Evolutionary conservation across 805 yeast genomes (phyloP).

Genomic region (Saturnispora quitensis): DNA sequence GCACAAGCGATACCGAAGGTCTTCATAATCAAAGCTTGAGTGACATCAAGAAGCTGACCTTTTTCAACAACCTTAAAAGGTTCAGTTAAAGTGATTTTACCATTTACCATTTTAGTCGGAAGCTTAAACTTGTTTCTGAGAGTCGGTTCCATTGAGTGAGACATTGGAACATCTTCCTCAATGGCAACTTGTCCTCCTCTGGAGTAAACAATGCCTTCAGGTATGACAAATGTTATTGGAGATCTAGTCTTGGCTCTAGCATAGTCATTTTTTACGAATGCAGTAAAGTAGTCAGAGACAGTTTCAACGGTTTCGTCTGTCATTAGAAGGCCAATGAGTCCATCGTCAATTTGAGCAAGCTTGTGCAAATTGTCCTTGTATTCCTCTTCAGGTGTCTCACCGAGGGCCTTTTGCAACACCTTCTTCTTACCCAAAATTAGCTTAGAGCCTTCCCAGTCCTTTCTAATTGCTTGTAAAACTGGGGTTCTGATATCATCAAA

Average conservation of each 20-base stretch:
- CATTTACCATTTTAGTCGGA: conserved; percentile 84
- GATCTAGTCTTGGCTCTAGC: conserved; percentile 83
- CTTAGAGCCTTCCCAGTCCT: conserved; percentile 88
- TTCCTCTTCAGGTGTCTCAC: conserved; percentile 81
- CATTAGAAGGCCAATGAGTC: conserved; percentile 81
- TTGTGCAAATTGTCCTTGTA: conserved; percentile 75
- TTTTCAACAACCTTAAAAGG: conserved; percentile 73
- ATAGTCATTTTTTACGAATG: conserved; percentile 72
- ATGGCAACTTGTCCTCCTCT: conserved; percentile 87
- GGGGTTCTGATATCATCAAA: conserved; percentile 94
- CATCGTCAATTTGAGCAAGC: conserved; percentile 53
- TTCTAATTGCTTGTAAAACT: conserved; percentile 85
- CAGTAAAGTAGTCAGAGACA: conserved; percentile 79
- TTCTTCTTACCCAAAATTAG: conserved; percentile 86
- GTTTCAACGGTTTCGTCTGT: conserved; percentile 83
- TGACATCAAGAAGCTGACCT: conserved; percentile 78
- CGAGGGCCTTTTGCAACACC: conserved; percentile 88
- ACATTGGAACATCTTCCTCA: conserved; percentile 95
- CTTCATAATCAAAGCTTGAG: conserved; percentile 84
- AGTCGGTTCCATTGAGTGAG: conserved; percentile 91
- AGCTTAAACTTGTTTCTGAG: conserved; percentile 81
- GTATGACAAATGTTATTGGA: conserved; percentile 76
- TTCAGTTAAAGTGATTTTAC: conserved; percentile 70
- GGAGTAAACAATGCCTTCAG: conserved; percentile 86
- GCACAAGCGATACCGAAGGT: conserved; percentile 94